These are phyloP conservation scores for Ophiosphaerella korrae DNA, from an alignment of 2,329 filamentous ascomycete species.

Conservation along the genomic window DNA sequence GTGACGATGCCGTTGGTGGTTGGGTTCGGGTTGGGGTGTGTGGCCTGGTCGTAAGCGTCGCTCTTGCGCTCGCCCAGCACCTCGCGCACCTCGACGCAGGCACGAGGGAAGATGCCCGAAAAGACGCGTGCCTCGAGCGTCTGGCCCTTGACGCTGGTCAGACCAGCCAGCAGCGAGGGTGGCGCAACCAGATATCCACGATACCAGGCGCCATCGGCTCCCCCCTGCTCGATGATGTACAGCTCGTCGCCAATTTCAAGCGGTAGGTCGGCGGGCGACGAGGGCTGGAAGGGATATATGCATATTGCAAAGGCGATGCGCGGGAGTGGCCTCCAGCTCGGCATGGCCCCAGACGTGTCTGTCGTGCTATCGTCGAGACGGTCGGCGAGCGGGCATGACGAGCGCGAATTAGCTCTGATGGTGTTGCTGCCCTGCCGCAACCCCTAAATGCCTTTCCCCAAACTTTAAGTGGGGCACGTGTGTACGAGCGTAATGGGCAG, in stretches of 20 bases:
- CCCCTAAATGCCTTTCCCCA: constrained; percentile 2
- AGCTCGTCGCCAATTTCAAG: constrained; percentile 98
- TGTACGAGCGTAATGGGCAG: background rate
- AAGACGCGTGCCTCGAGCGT: constrained; percentile 95
- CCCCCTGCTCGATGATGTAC: constrained; percentile 97
- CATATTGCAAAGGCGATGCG: constrained; percentile 98
- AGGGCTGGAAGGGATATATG: constrained; percentile 89
- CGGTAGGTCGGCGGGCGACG: constrained; percentile 86
- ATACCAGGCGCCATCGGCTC: constrained; percentile 83
- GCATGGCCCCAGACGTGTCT: constrained; percentile 41
- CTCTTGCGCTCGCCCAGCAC: constrained; percentile 69
- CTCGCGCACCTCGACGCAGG: constrained; percentile 93
- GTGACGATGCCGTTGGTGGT: constrained; percentile 46
- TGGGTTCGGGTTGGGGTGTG: constrained; percentile 25
- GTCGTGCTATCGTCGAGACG: constrained; percentile 33
- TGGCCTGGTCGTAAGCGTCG: constrained; percentile 20
- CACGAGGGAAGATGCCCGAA: constrained; percentile 95
- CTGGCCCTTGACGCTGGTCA: constrained; percentile 89
- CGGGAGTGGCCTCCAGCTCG: constrained; percentile 89
- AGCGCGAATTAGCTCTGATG: background rate
- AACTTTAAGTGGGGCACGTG: constrained; percentile 4
- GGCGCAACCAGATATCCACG: constrained; percentile 94
- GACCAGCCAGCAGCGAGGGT: constrained; percentile 85
- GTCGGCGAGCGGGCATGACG: constrained; percentile 42
- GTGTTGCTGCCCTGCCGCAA: background rate